phyloP scores from a whole-genome alignment of 2,329 filamentous ascomycete genomes.

The Emmonsia crescens region DNA sequence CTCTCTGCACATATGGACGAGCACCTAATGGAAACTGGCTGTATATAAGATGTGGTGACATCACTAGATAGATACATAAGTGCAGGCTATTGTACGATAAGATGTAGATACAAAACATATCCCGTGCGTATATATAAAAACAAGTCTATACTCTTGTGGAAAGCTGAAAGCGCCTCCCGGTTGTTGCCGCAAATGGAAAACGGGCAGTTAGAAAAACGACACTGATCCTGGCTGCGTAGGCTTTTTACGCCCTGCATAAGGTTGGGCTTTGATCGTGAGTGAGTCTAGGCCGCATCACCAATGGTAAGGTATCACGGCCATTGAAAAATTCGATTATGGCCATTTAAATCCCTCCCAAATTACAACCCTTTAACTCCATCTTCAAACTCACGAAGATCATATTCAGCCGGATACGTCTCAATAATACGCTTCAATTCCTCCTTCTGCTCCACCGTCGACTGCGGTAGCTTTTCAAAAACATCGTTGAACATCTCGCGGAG shows the following conservation, averaged over 20 bases:
- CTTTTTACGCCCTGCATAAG: neutral
- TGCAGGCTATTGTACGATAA: neutral
- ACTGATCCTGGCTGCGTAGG: neutral
- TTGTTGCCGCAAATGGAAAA: neutral
- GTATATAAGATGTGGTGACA: neutral
- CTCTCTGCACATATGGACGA: no score
- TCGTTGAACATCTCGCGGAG: slow-evolving; percentile 60
- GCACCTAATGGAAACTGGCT: neutral
- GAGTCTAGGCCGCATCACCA: neutral
- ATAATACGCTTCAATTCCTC: slow-evolving; percentile 63
- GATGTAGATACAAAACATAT: neutral
- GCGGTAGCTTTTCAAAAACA: slow-evolving; percentile 78
- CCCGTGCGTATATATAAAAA: neutral
- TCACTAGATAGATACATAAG: neutral
- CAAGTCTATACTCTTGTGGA: neutral
- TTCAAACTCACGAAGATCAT: slow-evolving; percentile 68
- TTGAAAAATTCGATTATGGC: neutral
- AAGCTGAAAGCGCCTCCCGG: neutral
- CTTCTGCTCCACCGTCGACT: slow-evolving; percentile 67
- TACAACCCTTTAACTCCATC: slow-evolving; percentile 57
- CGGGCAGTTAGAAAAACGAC: neutral
- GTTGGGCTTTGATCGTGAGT: neutral
- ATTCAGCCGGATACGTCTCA: slow-evolving; percentile 81
- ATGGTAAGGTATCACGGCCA: neutral
- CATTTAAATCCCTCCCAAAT: neutral